Evolutionary conservation across 192 early-diverging fungal genomes (phyloP).

Genomic region (Lunasporangiospora selenospora): DNA sequence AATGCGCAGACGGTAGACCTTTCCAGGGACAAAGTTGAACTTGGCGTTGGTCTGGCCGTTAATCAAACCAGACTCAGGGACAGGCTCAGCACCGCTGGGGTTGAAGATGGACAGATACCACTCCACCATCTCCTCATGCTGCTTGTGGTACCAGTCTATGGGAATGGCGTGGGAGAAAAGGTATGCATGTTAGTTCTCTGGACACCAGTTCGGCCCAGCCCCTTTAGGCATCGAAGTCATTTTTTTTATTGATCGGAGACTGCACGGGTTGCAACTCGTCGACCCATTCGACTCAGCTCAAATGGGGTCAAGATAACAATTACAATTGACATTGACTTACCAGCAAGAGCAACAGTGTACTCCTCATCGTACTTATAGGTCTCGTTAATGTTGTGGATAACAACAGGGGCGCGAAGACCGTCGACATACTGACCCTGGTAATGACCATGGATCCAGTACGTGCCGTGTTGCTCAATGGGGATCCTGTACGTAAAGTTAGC

Average conservation of each 20-base stretch:
- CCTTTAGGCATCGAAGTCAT: too few relatives aligned
- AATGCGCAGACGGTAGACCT: slow-evolving; percentile 84
- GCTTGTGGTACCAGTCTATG: slow-evolving; percentile 75
- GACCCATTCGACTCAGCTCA: too few relatives aligned
- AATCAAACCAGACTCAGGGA: slow-evolving; percentile 71
- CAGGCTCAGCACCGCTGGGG: slow-evolving; percentile 69
- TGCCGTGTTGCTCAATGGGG: slow-evolving; percentile 73
- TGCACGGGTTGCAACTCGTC: too few relatives aligned
- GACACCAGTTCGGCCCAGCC: too few relatives aligned
- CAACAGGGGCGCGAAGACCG: slow-evolving; percentile 75
- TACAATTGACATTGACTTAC: too few relatives aligned
- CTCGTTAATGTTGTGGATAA: slow-evolving; percentile 67
- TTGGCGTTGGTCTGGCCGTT: slow-evolving; percentile 59
- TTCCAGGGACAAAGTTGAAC: slow-evolving; percentile 72
- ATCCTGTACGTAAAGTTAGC: slow-evolving; percentile 74
- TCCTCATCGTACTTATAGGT: slow-evolving; percentile 77
- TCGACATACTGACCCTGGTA: slow-evolving; percentile 79
- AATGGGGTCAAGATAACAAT: too few relatives aligned
- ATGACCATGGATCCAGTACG: slow-evolving; percentile 88
- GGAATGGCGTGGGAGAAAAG: slow-evolving; percentile 20
- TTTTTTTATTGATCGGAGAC: too few relatives aligned
- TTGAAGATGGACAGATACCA: slow-evolving; percentile 70
- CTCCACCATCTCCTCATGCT: slow-evolving; percentile 57
- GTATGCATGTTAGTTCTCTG: background rate
- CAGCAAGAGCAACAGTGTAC: slow-evolving; percentile 65